A percentile compares a stretch with the other conserved stretches of the same genome.
These are phyloP conservation scores for Candida koratica DNA, from an alignment of 805 yeast genomes.

Conservation along the genomic window DNA sequence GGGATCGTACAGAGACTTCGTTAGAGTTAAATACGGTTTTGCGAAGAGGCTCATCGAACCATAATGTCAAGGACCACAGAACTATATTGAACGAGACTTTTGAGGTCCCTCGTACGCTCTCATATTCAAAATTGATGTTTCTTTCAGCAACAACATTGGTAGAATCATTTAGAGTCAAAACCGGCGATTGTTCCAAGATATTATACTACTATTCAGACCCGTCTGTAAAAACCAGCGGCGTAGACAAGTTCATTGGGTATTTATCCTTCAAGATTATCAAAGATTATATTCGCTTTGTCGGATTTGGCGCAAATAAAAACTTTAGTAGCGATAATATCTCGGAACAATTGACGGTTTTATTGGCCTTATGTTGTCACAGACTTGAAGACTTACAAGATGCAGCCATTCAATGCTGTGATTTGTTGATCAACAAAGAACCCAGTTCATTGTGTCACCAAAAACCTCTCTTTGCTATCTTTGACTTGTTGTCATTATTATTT, in stretches of 20 bases:
- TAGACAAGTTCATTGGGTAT: constrained; percentile 63
- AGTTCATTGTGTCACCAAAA: constrained; percentile 71
- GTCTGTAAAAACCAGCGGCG: constrained; percentile 56
- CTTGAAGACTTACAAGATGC: constrained; percentile 68
- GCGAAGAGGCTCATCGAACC: constrained; percentile 83
- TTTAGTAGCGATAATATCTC: constrained; percentile 59
- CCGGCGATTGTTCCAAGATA: constrained; percentile 78
- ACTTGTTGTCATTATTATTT: constrained; percentile 71
- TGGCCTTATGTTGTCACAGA: constrained; percentile 75
- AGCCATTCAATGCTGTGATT: constrained; percentile 73
- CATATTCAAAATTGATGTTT: constrained; percentile 81
- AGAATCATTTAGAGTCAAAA: constrained; percentile 71
- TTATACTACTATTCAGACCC: constrained; percentile 85
- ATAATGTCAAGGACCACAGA: constrained; percentile 72
- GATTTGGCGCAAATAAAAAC: constrained; percentile 48
- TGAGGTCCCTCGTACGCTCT: constrained; percentile 48
- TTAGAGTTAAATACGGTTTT: constrained; percentile 87
- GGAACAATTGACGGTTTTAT: constrained; percentile 61
- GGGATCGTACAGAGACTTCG: constrained; percentile 85
- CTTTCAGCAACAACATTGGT: constrained; percentile 75
- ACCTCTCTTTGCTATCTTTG: constrained; percentile 75
- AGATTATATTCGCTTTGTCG: constrained; percentile 51
- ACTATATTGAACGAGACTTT: constrained; percentile 51
- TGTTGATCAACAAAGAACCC: constrained; percentile 63
- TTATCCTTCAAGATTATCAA: constrained; percentile 58